These are phyloP conservation scores for Diospyros lotus DNA, from an alignment of 148 eudicot species.

Conservation along the genomic window DNA sequence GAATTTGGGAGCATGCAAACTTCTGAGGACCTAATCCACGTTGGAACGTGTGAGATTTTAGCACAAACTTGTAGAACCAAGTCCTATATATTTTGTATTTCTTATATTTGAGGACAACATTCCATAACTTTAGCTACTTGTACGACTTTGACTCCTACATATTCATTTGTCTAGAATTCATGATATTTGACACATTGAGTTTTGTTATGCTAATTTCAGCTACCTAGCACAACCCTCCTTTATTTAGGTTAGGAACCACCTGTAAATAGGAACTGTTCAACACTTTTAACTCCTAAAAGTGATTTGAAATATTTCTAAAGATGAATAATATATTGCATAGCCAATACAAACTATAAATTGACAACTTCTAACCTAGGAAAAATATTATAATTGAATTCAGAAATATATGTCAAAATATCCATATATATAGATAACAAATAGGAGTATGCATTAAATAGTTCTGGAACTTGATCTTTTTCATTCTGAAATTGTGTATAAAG, in stretches of 20 bases:
- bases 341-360: neutral
- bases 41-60: neutral
- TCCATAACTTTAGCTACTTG: neutral
- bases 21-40: neutral
- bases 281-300: neutral
- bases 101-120: neutral
- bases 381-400: neutral
- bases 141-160: neutral
- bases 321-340: neutral
- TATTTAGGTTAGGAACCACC: neutral
- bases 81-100: neutral
- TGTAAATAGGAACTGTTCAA: neutral
- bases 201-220: no score
- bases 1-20: neutral
- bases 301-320: neutral
- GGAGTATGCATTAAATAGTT: neutral
- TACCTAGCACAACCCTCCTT: neutral
- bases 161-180: no score
- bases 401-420: neutral
- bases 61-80: neutral
- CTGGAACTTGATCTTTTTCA: neutral
- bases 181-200: no score
- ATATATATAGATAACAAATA: neutral
- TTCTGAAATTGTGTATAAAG: neutral
- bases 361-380: constrained; percentile 1